Evolutionary conservation across 1,284 basidiomycete genomes (phyloP).

Genomic region (Mycosarcoma mackinlayi): DNA sequence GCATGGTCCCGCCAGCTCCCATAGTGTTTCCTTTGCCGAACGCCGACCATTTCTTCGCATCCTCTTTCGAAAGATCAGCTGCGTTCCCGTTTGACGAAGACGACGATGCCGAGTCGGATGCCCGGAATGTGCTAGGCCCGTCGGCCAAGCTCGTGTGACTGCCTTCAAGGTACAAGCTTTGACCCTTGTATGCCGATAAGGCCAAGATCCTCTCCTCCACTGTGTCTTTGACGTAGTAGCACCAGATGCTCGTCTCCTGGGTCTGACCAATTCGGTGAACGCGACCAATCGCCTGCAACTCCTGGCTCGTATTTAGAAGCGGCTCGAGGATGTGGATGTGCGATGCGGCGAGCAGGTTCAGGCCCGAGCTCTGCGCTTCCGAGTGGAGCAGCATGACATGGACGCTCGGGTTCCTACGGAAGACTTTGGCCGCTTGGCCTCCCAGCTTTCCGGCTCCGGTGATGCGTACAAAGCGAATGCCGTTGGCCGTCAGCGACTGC

Average conservation of each 20-base stretch:
- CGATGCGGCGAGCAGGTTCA: slow-evolving; percentile 60
- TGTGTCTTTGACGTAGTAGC: slow-evolving; percentile 60
- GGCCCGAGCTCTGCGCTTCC: slow-evolving; percentile 61
- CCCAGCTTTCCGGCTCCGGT: slow-evolving; percentile 47
- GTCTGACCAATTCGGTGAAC: slow-evolving; percentile 65
- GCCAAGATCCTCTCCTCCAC: slow-evolving; percentile 61
- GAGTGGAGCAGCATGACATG: slow-evolving; percentile 63
- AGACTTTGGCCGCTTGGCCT: slow-evolving; percentile 36
- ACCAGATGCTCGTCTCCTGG: slow-evolving; percentile 53
- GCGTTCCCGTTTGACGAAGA: slow-evolving; percentile 10
- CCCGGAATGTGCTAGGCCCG: not conserved
- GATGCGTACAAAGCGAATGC: slow-evolving; percentile 49
- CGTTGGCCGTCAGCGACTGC: slow-evolving; percentile 58
- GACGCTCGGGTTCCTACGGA: slow-evolving; percentile 43
- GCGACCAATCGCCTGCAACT: slow-evolving; percentile 64
- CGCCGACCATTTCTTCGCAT: slow-evolving; percentile 31
- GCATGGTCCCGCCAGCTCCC: slow-evolving; percentile 21
- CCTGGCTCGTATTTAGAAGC: slow-evolving; percentile 58
- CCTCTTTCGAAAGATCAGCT: slow-evolving; percentile 26
- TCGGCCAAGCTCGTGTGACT: slow-evolving; percentile 26
- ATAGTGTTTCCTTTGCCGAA: slow-evolving; percentile 24
- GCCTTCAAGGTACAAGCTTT: slow-evolving; percentile 53
- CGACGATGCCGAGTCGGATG: slow-evolving; percentile 3
- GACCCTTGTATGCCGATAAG: slow-evolving; percentile 45
- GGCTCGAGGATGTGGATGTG: slow-evolving; percentile 64